Conservation (phyloP, 2,329 filamentous ascomycete species). For the Pseudopithomyces maydicus region DNA sequence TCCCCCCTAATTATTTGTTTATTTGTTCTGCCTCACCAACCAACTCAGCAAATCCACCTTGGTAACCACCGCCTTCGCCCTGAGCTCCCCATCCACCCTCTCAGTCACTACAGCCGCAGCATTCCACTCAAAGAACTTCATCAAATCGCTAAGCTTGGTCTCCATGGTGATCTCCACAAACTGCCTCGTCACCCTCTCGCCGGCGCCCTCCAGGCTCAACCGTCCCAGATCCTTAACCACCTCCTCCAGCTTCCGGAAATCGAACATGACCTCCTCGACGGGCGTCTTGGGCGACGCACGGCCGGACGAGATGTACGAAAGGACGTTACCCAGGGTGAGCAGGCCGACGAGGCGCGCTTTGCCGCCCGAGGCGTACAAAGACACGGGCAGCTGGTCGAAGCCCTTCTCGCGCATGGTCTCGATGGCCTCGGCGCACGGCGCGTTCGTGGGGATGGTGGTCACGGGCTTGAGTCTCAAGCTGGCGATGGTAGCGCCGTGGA, state of each 20-base stretch:
- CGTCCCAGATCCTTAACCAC: constrained; percentile 76
- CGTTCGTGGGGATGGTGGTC: constrained; percentile 75
- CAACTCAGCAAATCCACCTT: constrained; percentile 95
- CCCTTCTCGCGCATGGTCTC: constrained; percentile 98
- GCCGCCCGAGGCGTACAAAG: constrained; percentile 60
- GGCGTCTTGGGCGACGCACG: constrained; percentile 74
- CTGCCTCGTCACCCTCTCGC: constrained; percentile 54
- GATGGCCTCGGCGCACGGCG: constrained; percentile 82
- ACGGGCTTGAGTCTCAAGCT: constrained; percentile 90
- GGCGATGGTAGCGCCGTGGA: constrained; percentile 77
- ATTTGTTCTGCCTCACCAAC: constrained; percentile 70
- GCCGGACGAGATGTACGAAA: constrained; percentile 85
- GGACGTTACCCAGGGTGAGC: constrained; percentile 91
- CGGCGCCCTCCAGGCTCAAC: constrained; percentile 37
- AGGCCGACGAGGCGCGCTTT: constrained; percentile 82
- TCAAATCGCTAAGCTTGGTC: constrained; percentile 80
- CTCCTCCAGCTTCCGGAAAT: constrained; percentile 86
- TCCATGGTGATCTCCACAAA: constrained; percentile 96
- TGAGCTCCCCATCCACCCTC: constrained; percentile 63
- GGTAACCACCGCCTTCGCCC: constrained; percentile 88
- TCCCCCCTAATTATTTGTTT: constrained; percentile 19
- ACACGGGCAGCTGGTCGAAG: constrained; percentile 95
- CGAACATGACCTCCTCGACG: constrained; percentile 93
- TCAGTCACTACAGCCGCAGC: constrained; percentile 94
- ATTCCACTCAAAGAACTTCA: constrained; percentile 98